Percentiles rank a stretch among this genome's conserved stretches.
phyloP scores from a whole-genome alignment of 768 basidiomycete genomes.

The Nidula microcarpa region DNA sequence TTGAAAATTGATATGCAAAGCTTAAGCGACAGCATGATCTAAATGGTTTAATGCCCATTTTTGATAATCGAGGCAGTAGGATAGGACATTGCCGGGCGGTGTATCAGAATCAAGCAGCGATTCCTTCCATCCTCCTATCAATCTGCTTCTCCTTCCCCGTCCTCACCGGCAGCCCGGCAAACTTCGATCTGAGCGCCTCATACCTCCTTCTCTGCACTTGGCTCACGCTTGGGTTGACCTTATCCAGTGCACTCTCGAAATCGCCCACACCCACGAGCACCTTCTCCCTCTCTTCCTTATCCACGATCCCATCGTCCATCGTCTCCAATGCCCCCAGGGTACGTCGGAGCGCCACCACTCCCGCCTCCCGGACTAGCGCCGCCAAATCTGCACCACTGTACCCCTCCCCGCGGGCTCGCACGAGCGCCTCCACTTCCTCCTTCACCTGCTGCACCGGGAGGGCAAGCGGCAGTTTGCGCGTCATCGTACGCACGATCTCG shows the following conservation, averaged over 20 bases:
- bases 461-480: slow-evolving; percentile 62
- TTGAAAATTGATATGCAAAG: too few relatives aligned
- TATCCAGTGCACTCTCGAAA: slow-evolving; percentile 71
- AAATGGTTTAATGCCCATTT: too few relatives aligned
- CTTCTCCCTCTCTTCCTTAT: slow-evolving; percentile 12
- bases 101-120: too few relatives aligned
- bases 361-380: slow-evolving; percentile 84
- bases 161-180: slow-evolving; percentile 72
- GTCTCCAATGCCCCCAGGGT: slow-evolving; percentile 65
- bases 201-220: slow-evolving; percentile 79
- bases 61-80: too few relatives aligned
- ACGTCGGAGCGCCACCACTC: slow-evolving; percentile 74
- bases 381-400: slow-evolving; percentile 93
- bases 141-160: slow-evolving; percentile 38
- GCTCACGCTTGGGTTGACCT: slow-evolving; percentile 86
- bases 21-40: too few relatives aligned
- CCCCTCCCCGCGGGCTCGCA: slow-evolving; percentile 69
- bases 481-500: slow-evolving; percentile 81
- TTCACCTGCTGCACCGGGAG: slow-evolving; percentile 13
- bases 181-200: slow-evolving; percentile 74
- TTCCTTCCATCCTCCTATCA: not conserved
- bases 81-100: too few relatives aligned
- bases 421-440: slow-evolving; percentile 38
- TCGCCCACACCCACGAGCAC: slow-evolving; percentile 61
- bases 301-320: slow-evolving; percentile 38